Evolutionary conservation across 192 early-diverging fungal genomes (phyloP).

Genomic region (Rhizophagus sp.): DNA sequence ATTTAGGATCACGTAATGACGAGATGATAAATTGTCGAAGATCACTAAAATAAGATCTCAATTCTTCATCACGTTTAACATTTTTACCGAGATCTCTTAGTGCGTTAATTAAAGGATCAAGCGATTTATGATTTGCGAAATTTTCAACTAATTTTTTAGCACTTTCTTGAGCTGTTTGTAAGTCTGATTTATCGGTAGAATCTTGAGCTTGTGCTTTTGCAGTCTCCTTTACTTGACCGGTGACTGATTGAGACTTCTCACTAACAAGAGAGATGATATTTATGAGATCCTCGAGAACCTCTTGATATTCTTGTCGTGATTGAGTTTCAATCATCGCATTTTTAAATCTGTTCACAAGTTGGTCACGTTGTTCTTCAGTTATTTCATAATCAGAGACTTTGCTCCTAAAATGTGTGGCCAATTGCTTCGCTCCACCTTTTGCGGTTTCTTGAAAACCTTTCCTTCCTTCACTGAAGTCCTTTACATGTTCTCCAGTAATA

Average conservation of each 20-base stretch:
- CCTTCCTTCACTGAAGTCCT: constrained; percentile 28
- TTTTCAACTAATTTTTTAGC: constrained; percentile 55
- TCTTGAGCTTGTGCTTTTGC: constrained; percentile 21
- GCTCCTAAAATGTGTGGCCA: constrained; percentile 28
- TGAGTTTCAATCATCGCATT: constrained; percentile 34
- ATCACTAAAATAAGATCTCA: constrained; percentile 36
- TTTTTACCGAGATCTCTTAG: constrained; percentile 38
- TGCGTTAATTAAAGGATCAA: constrained; percentile 43
- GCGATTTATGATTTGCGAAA: constrained; percentile 51
- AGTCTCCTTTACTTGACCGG: constrained; percentile 26
- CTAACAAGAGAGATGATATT: constrained; percentile 36
- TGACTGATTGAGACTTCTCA: constrained; percentile 34
- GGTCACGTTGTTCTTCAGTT: constrained; percentile 35
- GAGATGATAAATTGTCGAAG: constrained; percentile 38
- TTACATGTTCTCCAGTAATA: constrained; percentile 19
- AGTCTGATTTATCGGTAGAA: neutral
- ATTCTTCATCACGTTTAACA: constrained; percentile 41
- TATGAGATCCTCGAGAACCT: constrained; percentile 41
- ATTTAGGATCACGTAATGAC: constrained; percentile 43
- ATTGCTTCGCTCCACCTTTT: constrained; percentile 31
- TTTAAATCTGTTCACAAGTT: constrained; percentile 36
- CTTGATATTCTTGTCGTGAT: constrained; percentile 39
- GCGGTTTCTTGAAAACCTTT: constrained; percentile 34
- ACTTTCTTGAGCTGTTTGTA: constrained; percentile 36
- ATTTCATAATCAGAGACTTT: constrained; percentile 28